Base-by-base conservation (phyloP, 805 yeast genomes). In the Candida caryicola region DNA sequence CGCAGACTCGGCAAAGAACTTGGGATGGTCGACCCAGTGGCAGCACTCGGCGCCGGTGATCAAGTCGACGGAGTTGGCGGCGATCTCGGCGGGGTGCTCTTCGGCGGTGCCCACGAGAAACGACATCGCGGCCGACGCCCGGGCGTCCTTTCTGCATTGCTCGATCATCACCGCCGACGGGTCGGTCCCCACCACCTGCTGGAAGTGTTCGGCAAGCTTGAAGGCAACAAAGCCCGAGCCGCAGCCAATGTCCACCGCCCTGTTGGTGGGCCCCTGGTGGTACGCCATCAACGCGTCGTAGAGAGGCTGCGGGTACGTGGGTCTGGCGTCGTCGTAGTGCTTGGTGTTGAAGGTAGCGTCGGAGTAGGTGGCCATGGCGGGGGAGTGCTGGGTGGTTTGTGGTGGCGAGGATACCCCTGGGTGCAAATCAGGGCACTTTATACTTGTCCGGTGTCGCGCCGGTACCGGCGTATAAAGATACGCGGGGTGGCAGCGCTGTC, bases 1-100 rank as follows among this genome's bases (percentile, higher is more conserved):
- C 15, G 64, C 59, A 2, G 76, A 68, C 42, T 76, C 78, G 4
- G 57, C 50, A 54, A 78, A 79, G 54, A 81, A 82, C 19, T 48
- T 46, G 0, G 65, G 62, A 41, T 76, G 81, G 39, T 82, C 71
- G 40, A 86, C 75, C 95, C 96, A 89, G 60, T 89, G 96, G n/a
- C 75, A 78, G 41, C 89, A 83, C 55, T 89, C 89, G 0, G 90
- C 95, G n/a, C 82, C 85, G 2, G 88, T 74, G 10, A 87, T 66
- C 49, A 87, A 43, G 54, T 84, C 95, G 5, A 79, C 75, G 0
- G 76, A 56, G 7, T 49, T 40, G 1, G 45, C 34, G 2, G 33
- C 30, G 2, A 61, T 49, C 2, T 32, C 34, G 1, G 9, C 10
- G 2, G 69, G 66, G 1, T 54, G 45, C 9, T 39, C 19, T 35